Percentiles rank a stretch among this genome's conserved stretches.
Evolutionary conservation across 1,284 basidiomycete genomes (phyloP).

Genomic region (Schizophyllum commune): DNA sequence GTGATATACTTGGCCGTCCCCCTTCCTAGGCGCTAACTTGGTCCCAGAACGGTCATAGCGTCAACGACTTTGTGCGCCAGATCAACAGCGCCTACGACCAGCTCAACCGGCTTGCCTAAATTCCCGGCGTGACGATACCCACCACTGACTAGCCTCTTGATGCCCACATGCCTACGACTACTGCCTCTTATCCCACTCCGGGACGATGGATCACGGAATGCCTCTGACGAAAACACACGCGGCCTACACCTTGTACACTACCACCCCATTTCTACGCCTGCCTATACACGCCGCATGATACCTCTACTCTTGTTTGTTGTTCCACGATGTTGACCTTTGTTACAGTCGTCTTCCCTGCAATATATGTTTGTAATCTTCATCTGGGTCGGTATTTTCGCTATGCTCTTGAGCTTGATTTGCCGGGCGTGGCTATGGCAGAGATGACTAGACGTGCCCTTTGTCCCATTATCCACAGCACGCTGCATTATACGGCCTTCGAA

Average conservation of each 20-base stretch:
- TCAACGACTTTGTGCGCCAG: slow-evolving; percentile 68
- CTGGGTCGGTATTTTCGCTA: no score
- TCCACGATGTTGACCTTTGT: background rate
- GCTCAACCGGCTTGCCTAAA: slow-evolving; percentile 34
- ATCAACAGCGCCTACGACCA: slow-evolving; percentile 70
- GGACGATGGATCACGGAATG: background rate
- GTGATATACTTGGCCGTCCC: slow-evolving; percentile 18
- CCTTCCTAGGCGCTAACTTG: background rate
- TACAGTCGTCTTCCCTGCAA: no score
- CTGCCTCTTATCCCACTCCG: background rate
- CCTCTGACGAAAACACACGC: no score
- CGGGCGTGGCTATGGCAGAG: no score
- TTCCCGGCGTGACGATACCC: background rate
- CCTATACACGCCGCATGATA: background rate
- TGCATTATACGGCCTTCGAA: no score
- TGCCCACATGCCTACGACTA: background rate
- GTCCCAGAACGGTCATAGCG: slow-evolving; percentile 63
- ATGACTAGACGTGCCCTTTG: no score
- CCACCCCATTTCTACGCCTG: no score
- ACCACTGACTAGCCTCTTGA: background rate
- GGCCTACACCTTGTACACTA: no score
- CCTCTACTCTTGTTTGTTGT: background rate
- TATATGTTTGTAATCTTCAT: no score
- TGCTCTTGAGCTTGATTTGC: no score
- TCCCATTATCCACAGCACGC: no score